Base-by-base conservation (phyloP, 164 flowering plant species). In the Magnolia sinica region DNA sequence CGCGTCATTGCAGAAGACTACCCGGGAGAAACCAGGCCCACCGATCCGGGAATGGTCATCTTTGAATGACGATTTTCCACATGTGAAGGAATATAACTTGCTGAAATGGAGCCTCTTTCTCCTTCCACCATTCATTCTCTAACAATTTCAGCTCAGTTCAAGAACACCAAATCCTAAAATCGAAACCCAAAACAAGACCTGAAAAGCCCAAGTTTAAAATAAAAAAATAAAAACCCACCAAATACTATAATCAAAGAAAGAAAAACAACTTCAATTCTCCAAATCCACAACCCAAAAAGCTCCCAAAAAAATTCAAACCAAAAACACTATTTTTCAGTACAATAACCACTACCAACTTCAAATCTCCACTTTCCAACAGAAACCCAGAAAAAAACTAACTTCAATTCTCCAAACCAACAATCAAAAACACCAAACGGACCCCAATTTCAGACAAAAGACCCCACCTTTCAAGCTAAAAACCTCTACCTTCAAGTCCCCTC, bases 1-100 rank as follows among this genome's bases (percentile, higher is more conserved):
- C 7, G 92, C 84, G 29, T 90, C 92, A 76, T 89, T 89, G 64
- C 94, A 92, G 69, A 85, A 79, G 71, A 90, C 94, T 19, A 88
- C 85, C 64, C 96, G 87, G 1, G 91, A 85, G 73, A 79, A 92
- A 78, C 96, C 96, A 73, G 68, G 86, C 70, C 82, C 79, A 72
- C 94, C 96, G 68, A 88, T 86, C 55, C 83, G 90, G 11, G 83
- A 72, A 81, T 88, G 91, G 31, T 83, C 87, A 4, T 86, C 87
- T 45, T 80, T 67, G 31, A 78, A 78, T 7, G 75, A n/a, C 27
- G 86, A 50, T 31, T 76, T 50, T 58, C 90, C 90, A 76, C 87
- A 84, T 0, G 86, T 59, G 72, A 88, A 88, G n/a, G 88, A 78
- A 77, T 87, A 88, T 79, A 92, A 86, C 84, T 86, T 89, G 75